These are phyloP conservation scores for Dothistroma pini DNA, from an alignment of 2,329 filamentous ascomycete genomes.

Conservation along the genomic window DNA sequence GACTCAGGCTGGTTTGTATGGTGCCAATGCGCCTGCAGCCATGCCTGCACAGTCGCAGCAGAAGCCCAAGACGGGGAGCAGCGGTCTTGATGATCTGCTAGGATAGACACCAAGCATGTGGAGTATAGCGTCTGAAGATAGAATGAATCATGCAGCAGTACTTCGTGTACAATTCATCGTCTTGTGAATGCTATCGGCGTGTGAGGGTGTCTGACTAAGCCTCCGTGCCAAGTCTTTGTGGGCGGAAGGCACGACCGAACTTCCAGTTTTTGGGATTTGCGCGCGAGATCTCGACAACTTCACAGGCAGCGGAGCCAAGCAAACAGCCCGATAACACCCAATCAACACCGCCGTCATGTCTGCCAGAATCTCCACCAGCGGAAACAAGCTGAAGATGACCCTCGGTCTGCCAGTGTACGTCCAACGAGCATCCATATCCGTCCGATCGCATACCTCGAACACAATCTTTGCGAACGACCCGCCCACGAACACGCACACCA, in stretches of 20 bases:
- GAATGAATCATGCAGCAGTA: background rate
- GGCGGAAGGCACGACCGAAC: background rate
- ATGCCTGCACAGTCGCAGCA: slow-evolving; percentile 15
- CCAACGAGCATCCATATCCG: background rate
- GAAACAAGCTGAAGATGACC: slow-evolving; percentile 99
- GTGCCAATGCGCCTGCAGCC: slow-evolving; percentile 53
- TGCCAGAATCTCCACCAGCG: slow-evolving; percentile 37
- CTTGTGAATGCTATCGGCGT: background rate
- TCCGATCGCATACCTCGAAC: slow-evolving; percentile 8
- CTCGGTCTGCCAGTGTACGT: slow-evolving; percentile 99
- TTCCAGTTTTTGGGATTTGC: background rate
- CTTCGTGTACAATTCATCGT: background rate
- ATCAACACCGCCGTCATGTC: slow-evolving; percentile 33
- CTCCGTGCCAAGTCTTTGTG: background rate
- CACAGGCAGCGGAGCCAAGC: slow-evolving; percentile 20
- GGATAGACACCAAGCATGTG: slow-evolving; percentile 33
- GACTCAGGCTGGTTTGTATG: slow-evolving; percentile 92
- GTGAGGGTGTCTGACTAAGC: background rate
- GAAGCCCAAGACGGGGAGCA: slow-evolving; percentile 32
- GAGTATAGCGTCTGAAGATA: slow-evolving; percentile 9
- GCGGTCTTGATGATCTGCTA: slow-evolving; percentile 43
- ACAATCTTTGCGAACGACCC: background rate
- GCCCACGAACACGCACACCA: slow-evolving; percentile 7
- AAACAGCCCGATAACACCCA: slow-evolving; percentile 14
- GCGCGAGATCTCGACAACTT: slow-evolving; percentile 1